A percentile compares a stretch with the other conserved stretches of the same genome.
These are phyloP conservation scores for Epichloe aotearoae DNA, from an alignment of 2,329 filamentous ascomycete genomes.

Conservation along the genomic window DNA sequence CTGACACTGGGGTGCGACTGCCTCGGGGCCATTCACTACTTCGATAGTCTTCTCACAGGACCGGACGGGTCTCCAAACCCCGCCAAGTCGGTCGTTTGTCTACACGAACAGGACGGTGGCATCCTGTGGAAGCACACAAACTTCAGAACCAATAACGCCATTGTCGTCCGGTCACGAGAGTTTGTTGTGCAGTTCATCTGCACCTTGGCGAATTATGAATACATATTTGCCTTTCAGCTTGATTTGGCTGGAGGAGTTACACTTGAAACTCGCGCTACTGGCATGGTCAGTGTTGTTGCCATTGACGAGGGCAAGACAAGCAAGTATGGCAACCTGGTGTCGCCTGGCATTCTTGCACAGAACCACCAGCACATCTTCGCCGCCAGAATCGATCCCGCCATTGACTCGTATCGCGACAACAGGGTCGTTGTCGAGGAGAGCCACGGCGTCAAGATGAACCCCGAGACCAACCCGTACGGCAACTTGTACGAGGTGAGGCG, in stretches of 20 bases:
- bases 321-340: constrained; percentile 48
- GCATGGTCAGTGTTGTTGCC: constrained; percentile 47
- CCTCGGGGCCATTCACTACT: constrained; percentile 52
- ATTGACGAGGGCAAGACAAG: constrained; percentile 41
- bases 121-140: constrained; percentile 63
- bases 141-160: constrained; percentile 48
- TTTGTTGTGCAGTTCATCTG: constrained; percentile 57
- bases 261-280: constrained; percentile 51
- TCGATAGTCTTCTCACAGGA: constrained; percentile 42
- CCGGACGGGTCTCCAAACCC: constrained; percentile 38
- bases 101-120: constrained; percentile 59
- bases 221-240: constrained; percentile 39
- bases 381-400: constrained; percentile 49
- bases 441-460: constrained; percentile 25
- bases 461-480: constrained; percentile 44
- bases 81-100: constrained; percentile 47
- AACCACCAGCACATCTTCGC: constrained; percentile 61
- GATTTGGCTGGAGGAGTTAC: constrained; percentile 48
- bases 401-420: constrained; percentile 39
- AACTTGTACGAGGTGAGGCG: constrained; percentile 46
- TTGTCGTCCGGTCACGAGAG: constrained; percentile 46
- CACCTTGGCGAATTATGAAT: constrained; percentile 60
- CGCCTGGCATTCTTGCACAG: constrained; percentile 49
- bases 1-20: constrained; percentile 57
- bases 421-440: constrained; percentile 31